phyloP scores from a whole-genome alignment of 345 rosid species.

The Brassica nigra region DNA sequence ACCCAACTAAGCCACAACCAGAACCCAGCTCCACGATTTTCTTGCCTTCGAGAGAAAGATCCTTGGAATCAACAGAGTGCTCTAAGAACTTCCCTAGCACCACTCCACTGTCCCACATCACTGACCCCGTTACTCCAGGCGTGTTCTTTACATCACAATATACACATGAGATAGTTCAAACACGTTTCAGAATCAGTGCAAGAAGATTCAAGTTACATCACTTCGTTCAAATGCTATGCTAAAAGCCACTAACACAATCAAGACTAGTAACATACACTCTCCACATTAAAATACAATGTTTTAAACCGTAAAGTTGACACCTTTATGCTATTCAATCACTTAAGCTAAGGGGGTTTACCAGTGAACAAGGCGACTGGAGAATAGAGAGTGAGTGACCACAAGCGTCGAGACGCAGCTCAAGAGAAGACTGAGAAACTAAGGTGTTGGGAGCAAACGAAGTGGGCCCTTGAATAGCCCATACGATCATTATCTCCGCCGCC shows the following conservation, averaged over 20 bases:
- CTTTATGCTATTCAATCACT: background rate
- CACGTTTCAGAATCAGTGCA: background rate
- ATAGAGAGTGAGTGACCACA: constrained; percentile 82
- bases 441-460: constrained; percentile 70
- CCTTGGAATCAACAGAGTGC: constrained; percentile 75
- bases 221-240: background rate
- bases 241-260: background rate
- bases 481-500: constrained; percentile 79
- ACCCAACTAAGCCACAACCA: constrained; percentile 98
- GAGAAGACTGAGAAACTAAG: constrained; percentile 79
- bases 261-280: background rate
- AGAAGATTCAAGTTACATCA: background rate
- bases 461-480: constrained; percentile 94
- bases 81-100: constrained; percentile 88
- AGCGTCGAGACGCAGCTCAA: constrained; percentile 75
- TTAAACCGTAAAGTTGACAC: background rate
- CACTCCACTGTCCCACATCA: constrained; percentile 95
- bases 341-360: constrained; percentile 13
- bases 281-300: background rate
- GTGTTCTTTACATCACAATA: constrained; percentile 44
- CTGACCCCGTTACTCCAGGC: constrained; percentile 91
- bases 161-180: constrained; percentile 6
- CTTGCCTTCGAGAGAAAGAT: constrained; percentile 72
- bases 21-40: constrained; percentile 85
- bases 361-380: constrained; percentile 88